Evolutionary conservation across 139 green algal species (phyloP).

Genomic region (Dunaliella primolecta): DNA sequence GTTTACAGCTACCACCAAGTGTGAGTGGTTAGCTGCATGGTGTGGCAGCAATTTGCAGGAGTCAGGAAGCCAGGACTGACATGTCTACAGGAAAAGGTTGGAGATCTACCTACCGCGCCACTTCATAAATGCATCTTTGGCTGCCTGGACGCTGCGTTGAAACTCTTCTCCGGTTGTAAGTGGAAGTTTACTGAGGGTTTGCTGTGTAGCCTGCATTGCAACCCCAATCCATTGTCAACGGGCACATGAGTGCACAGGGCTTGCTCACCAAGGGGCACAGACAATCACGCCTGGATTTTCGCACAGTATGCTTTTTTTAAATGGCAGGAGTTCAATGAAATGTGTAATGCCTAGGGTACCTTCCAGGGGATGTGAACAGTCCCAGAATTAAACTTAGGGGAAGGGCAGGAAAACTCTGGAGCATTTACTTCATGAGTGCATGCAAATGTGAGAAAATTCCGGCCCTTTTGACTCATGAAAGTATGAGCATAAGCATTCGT

Average conservation of each 20-base stretch:
- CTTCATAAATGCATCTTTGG: background rate
- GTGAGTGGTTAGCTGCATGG: background rate
- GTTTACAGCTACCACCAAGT: background rate
- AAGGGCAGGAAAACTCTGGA: background rate
- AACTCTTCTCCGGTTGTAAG: background rate
- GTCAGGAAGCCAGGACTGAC: background rate
- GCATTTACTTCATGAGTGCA: background rate
- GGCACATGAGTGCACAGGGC: background rate
- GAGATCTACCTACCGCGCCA: background rate
- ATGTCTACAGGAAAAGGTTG: background rate
- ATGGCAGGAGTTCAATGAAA: too few relatives aligned
- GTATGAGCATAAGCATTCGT: too few relatives aligned
- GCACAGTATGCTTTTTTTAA: too few relatives aligned
- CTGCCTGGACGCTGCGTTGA: background rate
- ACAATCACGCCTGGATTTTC: too few relatives aligned
- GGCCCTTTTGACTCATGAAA: too few relatives aligned
- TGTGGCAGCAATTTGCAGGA: background rate
- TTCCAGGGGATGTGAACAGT: background rate
- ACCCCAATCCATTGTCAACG: background rate
- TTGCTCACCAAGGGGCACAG: too few relatives aligned
- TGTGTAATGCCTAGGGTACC: too few relatives aligned
- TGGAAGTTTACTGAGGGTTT: background rate
- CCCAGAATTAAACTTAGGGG: background rate
- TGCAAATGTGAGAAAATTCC: background rate
- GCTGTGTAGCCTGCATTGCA: background rate